Evolutionary conservation across 73 alveolate species (phyloP).

Genomic region (Paramecium tetraurelia): DNA sequence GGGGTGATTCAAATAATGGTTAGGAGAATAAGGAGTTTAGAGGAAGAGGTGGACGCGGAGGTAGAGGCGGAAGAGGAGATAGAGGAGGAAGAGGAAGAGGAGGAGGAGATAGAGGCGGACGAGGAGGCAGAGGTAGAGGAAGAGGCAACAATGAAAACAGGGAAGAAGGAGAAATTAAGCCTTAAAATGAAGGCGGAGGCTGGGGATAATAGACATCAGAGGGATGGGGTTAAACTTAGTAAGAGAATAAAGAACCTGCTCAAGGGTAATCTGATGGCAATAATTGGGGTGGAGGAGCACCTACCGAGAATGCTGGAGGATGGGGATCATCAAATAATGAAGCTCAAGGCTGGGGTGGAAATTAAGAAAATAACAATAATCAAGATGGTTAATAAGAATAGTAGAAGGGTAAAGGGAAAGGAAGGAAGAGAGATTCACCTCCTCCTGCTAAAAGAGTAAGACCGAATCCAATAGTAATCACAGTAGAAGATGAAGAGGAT

Average conservation of each 20-base stretch:
- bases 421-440: neutral
- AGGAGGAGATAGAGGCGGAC: neutral
- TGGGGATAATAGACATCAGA: neutral
- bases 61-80: neutral
- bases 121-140: conserved; percentile 14
- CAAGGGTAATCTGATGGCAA: neutral
- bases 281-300: neutral
- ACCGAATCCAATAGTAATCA: neutral
- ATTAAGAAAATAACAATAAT: neutral
- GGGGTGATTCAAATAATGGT: conserved; percentile 13
- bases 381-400: neutral
- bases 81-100: neutral
- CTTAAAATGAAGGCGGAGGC: neutral
- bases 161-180: neutral
- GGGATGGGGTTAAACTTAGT: neutral
- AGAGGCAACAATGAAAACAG: neutral
- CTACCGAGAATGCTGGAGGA: neutral
- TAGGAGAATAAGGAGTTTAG: neutral
- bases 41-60: neutral
- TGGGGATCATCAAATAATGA: neutral
- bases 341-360: neutral
- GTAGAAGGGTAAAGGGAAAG: neutral
- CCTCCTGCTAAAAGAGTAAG: conserved; percentile 23
- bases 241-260: neutral
- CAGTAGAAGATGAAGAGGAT: neutral